Evolutionary conservation across 257 asterid species (phyloP).

Genomic region (Solanum chilense): DNA sequence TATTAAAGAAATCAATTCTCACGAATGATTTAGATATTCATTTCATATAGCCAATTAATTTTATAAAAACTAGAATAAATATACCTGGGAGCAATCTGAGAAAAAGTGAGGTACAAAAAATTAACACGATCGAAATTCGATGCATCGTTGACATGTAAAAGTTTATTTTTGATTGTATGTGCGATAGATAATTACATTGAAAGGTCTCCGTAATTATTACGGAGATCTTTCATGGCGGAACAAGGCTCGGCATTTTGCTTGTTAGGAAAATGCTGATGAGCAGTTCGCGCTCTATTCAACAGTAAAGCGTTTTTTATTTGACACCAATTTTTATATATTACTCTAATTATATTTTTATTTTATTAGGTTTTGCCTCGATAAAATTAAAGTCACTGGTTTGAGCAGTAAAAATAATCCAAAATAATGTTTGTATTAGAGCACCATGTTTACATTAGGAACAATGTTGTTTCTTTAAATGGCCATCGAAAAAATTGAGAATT

Average conservation of each 20-base stretch:
- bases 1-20: neutral
- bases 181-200: neutral
- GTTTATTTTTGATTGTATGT: neutral
- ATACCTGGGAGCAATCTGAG: slow-evolving; percentile 46
- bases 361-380: neutral
- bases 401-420: too few relatives aligned
- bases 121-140: neutral
- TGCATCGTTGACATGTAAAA: neutral
- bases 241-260: neutral
- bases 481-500: neutral
- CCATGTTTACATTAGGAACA: neutral
- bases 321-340: neutral
- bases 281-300: neutral
- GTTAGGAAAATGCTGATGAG: neutral
- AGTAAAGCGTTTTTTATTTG: neutral
- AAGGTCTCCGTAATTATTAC: neutral
- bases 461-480: neutral
- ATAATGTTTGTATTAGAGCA: neutral
- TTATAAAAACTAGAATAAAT: neutral
- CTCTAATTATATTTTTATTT: neutral
- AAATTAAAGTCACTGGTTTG: too few relatives aligned
- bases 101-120: slow-evolving; percentile 9
- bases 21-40: neutral
- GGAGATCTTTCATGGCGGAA: neutral
- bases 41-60: neutral